Evolutionary conservation across 345 rosid species (phyloP), one percentile per base, ranked within the genome.

Genomic region (Eucalyptus microcorys): DNA sequence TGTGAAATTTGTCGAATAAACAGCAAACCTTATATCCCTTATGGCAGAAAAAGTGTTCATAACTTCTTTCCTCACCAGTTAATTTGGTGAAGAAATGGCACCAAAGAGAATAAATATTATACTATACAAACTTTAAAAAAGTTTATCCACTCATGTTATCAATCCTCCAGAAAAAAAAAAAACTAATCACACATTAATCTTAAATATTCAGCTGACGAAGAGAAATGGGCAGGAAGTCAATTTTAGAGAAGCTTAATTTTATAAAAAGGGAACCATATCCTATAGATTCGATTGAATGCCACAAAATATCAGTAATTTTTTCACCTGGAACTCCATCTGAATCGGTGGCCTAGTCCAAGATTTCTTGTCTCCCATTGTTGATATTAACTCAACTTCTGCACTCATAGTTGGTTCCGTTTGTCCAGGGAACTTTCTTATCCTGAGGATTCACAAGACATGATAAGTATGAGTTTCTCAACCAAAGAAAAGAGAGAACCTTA

Each of bases 271-370:
- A 71, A 71, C 81, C 81, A 34, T 37, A 34, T 34, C 81, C 81
- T 71, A 19, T 71, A 71, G 24, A 71, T 37, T 71, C 7, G 45
- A 71, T 71, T 37, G 40, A 86, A 86, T 50, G 66, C 48, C 32
- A 61, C 88, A 30, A n/a, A 90, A 80, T 47, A 88, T 49, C 21
- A 88, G 76, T 68, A 90, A 68, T 61, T 64, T 88, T 79, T 85
- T 88, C 89, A 97, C 99, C 98, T 98, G 99, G 89, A 98, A 98
- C 90, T 98, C 99, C 99, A 97, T 98, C 92, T 98, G 99, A 90
- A 98, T 97, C 17, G 99, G 99, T 87, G 99, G 99, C 89, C 95
- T 95, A 85, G 99, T 98, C 96, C 96, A 96, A 87, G 99, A 95
- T 93, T 96, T 97, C 95, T 98, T 98, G 88, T 98, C 99, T 59